Evolutionary conservation across 2,329 filamentous ascomycete genomes (phyloP), one percentile per base, ranked within the genome.

Genomic region (Colletotrichum brevisporum): DNA sequence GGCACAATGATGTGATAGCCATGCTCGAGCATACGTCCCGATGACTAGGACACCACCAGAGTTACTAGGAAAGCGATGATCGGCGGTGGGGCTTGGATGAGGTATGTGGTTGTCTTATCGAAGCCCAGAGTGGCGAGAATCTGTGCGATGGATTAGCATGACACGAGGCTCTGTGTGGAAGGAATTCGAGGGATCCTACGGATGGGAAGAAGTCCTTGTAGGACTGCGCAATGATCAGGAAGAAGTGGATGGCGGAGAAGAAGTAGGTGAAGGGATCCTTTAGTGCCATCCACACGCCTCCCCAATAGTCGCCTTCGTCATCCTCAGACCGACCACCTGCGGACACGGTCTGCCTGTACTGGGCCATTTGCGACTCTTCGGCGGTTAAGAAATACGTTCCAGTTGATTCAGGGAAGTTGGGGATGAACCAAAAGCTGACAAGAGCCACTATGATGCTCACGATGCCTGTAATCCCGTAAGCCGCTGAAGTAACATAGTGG

Each of bases 171-270:
- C 36, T 2, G 2, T 4, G 18, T 47, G 16, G 48, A 27, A 4
- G 18, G 0, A 1, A 13, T 2, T 24, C 21, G 21, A n/a, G 2
- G 3, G 54, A 74, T 59, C 41, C 6, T 9, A 77, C 75, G 51
- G 82, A 83, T 5, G 83, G 83, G 61, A 82, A 81, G 74, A 83
- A 84, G 60, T 81, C 81, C 63, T 82, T 82, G 73, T 81, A 81
- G 0, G 81, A 79, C 67, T 74, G 75, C 0, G 78, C 82, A 1
- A 84, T 78, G n/a, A 85, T 83, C 27, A 85, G 81, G 16, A 76
- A 78, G 8, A 83, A 83, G 56, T 83, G 81, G 50, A 83, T 80
- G 1, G 72, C 64, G 0, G 76, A 77, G 59, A 83, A 82, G 16
- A 78, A 70, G 73, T 79, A 81, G 0, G 80, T 78, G 36, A 82